phyloP scores from a whole-genome alignment of 2,329 filamentous ascomycete genomes.

The Monilinia aucupariae region DNA sequence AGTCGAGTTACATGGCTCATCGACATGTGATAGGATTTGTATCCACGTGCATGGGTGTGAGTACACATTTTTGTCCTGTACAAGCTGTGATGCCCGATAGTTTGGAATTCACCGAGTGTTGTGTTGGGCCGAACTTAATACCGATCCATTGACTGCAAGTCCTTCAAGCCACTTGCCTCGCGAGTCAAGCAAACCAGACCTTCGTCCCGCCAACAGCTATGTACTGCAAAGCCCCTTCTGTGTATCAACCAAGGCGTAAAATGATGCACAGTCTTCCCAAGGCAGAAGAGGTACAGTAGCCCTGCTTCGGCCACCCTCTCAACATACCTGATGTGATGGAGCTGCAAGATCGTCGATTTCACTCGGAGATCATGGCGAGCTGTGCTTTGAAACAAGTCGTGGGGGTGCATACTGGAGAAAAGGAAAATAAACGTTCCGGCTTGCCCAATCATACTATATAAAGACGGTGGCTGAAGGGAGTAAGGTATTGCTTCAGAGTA shows the following conservation, averaged over 20 bases:
- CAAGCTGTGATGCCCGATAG: constrained; percentile 11
- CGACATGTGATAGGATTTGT: constrained; percentile 5
- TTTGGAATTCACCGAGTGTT: constrained; percentile 10
- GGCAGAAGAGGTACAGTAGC: background rate
- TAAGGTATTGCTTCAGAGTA: background rate
- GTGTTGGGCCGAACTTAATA: constrained; percentile 11
- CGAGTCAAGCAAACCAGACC: background rate
- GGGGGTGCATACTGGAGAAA: constrained; percentile 9
- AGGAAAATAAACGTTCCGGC: constrained; percentile 8
- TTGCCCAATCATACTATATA: background rate
- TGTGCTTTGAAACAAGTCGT: constrained; percentile 17
- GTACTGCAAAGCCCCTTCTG: background rate
- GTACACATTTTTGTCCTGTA: too few relatives aligned
- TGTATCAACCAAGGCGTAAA: background rate
- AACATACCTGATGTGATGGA: background rate
- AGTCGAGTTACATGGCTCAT: constrained; percentile 9
- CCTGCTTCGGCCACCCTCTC: background rate
- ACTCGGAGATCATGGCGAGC: constrained; percentile 12
- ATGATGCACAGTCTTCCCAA: background rate
- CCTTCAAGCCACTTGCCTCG: background rate
- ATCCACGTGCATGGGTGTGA: background rate
- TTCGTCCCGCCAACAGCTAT: background rate
- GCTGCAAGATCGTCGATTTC: constrained; percentile 13
- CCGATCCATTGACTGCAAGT: background rate
- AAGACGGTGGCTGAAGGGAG: constrained; percentile 3